phyloP scores from a whole-genome alignment of 2,329 filamentous ascomycete genomes.

The Thelonectria discophora region DNA sequence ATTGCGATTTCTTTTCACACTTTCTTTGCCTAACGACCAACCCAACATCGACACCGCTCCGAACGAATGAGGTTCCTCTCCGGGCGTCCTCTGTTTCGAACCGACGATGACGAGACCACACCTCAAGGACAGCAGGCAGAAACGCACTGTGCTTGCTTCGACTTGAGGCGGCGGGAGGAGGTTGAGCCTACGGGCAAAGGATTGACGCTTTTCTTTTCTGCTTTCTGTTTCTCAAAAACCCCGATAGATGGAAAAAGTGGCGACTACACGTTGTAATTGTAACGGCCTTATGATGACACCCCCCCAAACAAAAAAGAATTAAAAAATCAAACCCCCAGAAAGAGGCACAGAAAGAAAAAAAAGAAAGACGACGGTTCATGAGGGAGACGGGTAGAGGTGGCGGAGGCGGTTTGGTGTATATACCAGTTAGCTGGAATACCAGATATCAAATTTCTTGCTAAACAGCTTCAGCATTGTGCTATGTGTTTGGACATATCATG shows the following conservation, averaged over 20 bases:
- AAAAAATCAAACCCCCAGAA: conserved; percentile 19
- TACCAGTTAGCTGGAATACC: conserved; percentile 33
- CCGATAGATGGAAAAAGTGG: conserved; percentile 45
- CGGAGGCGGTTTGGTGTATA: conserved; percentile 37
- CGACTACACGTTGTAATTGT: conserved; percentile 46
- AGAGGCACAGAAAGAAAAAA: conserved; percentile 18
- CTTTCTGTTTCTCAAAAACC: conserved; percentile 38
- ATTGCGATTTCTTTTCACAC: conserved; percentile 13
- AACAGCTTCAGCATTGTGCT: conserved; percentile 17
- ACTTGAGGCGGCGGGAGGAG: conserved; percentile 18
- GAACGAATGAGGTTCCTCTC: background rate
- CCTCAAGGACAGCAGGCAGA: conserved; percentile 4
- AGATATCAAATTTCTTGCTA: conserved; percentile 12
- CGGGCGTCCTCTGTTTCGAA: background rate
- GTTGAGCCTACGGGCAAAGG: conserved; percentile 13
- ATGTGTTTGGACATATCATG: conserved; percentile 10
- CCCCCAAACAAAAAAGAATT: conserved; percentile 27
- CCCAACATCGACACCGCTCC: conserved; percentile 3
- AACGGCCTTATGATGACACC: conserved; percentile 45
- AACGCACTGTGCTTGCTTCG: conserved; percentile 22
- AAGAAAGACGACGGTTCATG: conserved; percentile 6
- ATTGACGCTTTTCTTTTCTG: conserved; percentile 24
- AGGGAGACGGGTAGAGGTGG: conserved; percentile 20
- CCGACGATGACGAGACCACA: conserved; percentile 7
- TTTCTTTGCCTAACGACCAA: conserved; percentile 12